These are phyloP conservation scores for Erythrophleum ivorense DNA, from an alignment of 331 rosid species.

Conservation along the genomic window DNA sequence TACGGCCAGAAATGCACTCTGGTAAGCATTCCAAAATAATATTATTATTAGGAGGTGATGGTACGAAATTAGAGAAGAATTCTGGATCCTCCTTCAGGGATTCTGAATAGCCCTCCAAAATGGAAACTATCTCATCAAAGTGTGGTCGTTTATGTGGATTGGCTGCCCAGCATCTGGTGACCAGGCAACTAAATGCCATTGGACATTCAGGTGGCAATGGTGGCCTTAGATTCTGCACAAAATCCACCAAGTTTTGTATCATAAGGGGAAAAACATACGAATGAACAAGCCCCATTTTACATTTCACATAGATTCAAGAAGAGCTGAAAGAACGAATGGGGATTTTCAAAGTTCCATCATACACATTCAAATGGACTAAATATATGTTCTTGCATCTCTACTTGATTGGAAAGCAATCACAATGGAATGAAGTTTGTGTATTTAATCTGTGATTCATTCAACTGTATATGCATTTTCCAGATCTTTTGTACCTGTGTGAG, in stretches of 20 bases:
- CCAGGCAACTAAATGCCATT: slow-evolving; percentile 65
- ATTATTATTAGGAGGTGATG: slow-evolving; percentile 42
- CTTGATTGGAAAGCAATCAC: slow-evolving; percentile 26
- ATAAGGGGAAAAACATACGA: background rate
- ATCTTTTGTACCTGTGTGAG: slow-evolving; percentile 36
- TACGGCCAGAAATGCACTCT: slow-evolving; percentile 50
- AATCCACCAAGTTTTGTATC: slow-evolving; percentile 17
- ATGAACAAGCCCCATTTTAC: background rate
- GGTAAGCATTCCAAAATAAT: slow-evolving; percentile 58
- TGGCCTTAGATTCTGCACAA: slow-evolving; percentile 88
- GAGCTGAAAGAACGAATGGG: background rate
- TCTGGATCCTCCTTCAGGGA: slow-evolving; percentile 68
- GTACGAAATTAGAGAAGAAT: slow-evolving; percentile 67
- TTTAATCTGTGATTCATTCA: background rate
- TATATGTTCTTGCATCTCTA: slow-evolving; percentile 4
- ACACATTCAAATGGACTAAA: background rate
- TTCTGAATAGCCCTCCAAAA: slow-evolving; percentile 62
- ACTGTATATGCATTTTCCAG: slow-evolving; percentile 36
- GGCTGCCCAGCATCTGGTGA: slow-evolving; percentile 88
- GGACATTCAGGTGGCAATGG: slow-evolving; percentile 89
- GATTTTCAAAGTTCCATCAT: background rate
- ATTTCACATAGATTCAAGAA: background rate
- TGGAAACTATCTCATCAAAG: slow-evolving; percentile 74
- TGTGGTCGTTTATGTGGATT: slow-evolving; percentile 80
- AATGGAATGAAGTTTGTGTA: background rate